Base-by-base conservation (phyloP, 129 eudicot genomes). In the Flaveria trinervia region DNA sequence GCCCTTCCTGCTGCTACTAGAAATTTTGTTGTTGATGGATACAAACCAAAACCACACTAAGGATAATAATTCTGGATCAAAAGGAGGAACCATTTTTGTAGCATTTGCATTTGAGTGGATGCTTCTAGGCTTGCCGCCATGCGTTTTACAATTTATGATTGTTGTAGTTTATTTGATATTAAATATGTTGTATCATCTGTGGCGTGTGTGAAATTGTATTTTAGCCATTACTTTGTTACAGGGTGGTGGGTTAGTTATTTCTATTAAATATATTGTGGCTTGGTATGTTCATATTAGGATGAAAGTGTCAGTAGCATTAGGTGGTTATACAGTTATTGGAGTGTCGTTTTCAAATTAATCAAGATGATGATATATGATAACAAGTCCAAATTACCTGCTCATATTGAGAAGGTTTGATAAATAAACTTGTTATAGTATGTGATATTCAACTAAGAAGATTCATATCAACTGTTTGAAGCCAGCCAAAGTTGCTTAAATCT, bases 1-100 rank as follows among this genome's bases (percentile, higher is more conserved):
- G 71, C 71, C 25, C 71, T 66, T 41, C 71, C 71, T 39, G 26
- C 71, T 16, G 71, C 71, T 66, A 66, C 71, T 39, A 66, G 71
- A 39, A 66, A 39, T 41, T 66, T 66, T 66, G 51, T 50, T 66
- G 71, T 66, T 17, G 71, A 66, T 18, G 71, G 71, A 39, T 66
- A 36, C 50, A 66, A 66, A 39, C 50, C 71, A 66, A 66, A 36
- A 36, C 71, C 71, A 66, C 71, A 66, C 50, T 66, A n/a, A 36
- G 15, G 15, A 41, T 66, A 66, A 7, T 62, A 14, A 62, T 30
- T 14, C 15, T 62, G 18, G 45, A 57, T 57, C 64, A 57, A 57
- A 22, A 57, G 14, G 11, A 30, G 20, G 20, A 62, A 62, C 68
- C 45, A 62, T 28, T 62, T 30, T 62, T 30, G 68, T 62, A 30